A percentile compares a stretch with the other conserved stretches of the same genome.
These are phyloP conservation scores for Melampsora abietis-canadensis DNA, from an alignment of 1,284 basidiomycete genomes.

Conservation along the genomic window DNA sequence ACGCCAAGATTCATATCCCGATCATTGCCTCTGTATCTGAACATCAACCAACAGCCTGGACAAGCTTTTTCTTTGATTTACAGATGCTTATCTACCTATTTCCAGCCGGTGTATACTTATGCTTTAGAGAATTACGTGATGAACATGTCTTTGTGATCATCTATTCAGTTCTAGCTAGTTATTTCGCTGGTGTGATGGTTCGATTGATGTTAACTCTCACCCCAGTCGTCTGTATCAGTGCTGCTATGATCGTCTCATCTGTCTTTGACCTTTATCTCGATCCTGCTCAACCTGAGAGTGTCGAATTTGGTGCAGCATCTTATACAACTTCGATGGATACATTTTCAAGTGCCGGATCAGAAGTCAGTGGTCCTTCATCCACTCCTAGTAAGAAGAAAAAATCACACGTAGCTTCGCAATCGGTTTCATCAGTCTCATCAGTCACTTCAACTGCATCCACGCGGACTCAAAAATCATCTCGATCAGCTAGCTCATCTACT, in stretches of 20 bases:
- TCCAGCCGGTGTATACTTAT: conserved; percentile 90
- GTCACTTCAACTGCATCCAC: conserved; percentile 53
- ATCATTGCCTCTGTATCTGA: conserved; percentile 99
- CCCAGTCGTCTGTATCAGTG: conserved; percentile 83
- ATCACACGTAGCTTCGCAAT: conserved; percentile 43
- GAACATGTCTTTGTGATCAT: conserved; percentile 99
- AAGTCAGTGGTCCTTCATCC: conserved; percentile 48
- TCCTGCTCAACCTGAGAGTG: conserved; percentile 53
- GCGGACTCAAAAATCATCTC: conserved; percentile 56
- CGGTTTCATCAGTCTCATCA: conserved; percentile 50
- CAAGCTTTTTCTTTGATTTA: conserved; percentile 98
- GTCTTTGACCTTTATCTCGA: conserved; percentile 86
- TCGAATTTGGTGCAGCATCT: conserved; percentile 45
- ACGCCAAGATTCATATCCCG: conserved; percentile 93
- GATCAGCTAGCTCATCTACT: conserved; percentile 44
- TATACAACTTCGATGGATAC: conserved; percentile 50
- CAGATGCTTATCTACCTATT: conserved; percentile 97
- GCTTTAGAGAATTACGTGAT: conserved; percentile 89
- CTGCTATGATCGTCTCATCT: conserved; percentile 84
- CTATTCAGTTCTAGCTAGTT: conserved; percentile 90
- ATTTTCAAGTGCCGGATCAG: conserved; percentile 51
- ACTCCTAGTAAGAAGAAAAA: conserved; percentile 44
- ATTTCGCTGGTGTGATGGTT: conserved; percentile 99
- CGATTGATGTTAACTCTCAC: conserved; percentile 89
- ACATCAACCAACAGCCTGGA: conserved; percentile 99